Evolutionary conservation across 768 basidiomycete genomes (phyloP).

Genomic region (Russula griseocarnosa): DNA sequence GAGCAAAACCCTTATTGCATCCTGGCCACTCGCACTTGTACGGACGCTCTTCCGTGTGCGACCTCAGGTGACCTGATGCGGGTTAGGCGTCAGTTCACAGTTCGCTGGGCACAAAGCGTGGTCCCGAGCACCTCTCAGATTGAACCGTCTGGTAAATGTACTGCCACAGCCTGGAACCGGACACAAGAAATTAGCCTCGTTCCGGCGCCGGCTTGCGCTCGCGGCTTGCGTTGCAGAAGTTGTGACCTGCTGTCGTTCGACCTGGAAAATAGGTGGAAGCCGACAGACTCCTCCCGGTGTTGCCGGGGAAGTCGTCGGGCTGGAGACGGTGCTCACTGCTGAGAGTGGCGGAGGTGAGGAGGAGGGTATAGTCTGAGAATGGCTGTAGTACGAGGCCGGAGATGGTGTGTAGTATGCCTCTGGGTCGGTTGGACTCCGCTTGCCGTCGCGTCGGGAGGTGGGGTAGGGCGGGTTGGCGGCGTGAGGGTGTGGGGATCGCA

Average conservation of each 20-base stretch:
- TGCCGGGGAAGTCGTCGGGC: constrained; percentile 21
- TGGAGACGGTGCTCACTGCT: constrained; percentile 27
- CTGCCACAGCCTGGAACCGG: constrained; percentile 40
- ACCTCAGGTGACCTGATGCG: constrained; percentile 76
- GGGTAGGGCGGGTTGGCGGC: constrained; percentile 27
- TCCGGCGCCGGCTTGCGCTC: constrained; percentile 81
- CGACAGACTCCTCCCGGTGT: constrained; percentile 39
- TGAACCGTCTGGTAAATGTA: constrained; percentile 75
- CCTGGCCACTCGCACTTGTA: constrained; percentile 93
- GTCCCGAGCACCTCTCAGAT: constrained; percentile 61
- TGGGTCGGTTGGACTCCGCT: constrained; percentile 33
- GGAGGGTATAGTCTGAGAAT: constrained; percentile 29
- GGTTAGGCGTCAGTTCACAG: constrained; percentile 17
- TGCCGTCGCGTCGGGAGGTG: constrained; percentile 26
- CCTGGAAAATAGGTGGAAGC: constrained; percentile 81
- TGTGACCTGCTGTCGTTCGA: constrained; percentile 93
- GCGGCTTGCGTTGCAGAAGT: constrained; percentile 91
- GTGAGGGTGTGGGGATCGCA: constrained; percentile 25
- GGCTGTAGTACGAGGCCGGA: constrained; percentile 53
- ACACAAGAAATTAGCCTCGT: constrained; percentile 81
- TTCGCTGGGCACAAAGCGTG: constrained; percentile 10
- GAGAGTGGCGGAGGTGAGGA: constrained; percentile 26
- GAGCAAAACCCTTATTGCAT: constrained; percentile 91
- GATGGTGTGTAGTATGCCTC: constrained; percentile 42
- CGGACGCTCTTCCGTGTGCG: constrained; percentile 92